Evolutionary conservation across 2,329 filamentous ascomycete species (phyloP).

Genomic region (Fusarium sp.): DNA sequence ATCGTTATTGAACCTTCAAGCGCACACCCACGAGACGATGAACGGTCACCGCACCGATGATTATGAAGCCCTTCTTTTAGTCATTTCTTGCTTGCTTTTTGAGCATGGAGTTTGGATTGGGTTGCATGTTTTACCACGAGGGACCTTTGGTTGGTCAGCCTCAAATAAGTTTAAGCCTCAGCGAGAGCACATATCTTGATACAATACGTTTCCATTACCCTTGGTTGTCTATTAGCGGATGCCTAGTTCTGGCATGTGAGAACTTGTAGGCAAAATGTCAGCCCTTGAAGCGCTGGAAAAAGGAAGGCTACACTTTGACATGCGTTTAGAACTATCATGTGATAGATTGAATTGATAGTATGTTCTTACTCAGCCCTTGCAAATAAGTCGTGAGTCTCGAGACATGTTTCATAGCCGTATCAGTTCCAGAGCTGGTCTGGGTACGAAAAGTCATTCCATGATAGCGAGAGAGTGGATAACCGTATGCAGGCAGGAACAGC

Average conservation of each 20-base stretch:
- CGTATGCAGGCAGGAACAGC: not conserved
- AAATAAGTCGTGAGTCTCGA: not conserved
- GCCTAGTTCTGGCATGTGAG: constrained; percentile 5
- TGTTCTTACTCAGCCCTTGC: not conserved
- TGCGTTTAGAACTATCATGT: not conserved
- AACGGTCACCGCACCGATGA: constrained; percentile 34
- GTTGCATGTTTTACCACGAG: constrained; percentile 20
- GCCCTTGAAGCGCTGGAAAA: not conserved
- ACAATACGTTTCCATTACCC: constrained; percentile 7
- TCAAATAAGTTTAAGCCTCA: constrained; percentile 6
- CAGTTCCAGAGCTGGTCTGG: constrained; percentile 6
- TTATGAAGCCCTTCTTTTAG: constrained; percentile 16
- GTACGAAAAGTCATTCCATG: constrained; percentile 24
- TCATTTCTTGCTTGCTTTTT: not conserved
- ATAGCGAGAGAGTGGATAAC: constrained; percentile 20
- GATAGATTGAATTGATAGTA: constrained; percentile 2
- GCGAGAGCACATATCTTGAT: constrained; percentile 3
- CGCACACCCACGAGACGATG: constrained; percentile 44
- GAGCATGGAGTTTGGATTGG: constrained; percentile 46
- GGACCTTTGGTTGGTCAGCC: not conserved
- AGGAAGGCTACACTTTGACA: not conserved
- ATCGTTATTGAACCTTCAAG: constrained; percentile 70
- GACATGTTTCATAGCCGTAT: not conserved
- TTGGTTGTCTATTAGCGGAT: constrained; percentile 4
- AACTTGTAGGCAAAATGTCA: constrained; percentile 1